Evolutionary conservation across 768 basidiomycete genomes (phyloP), one percentile per base, ranked within the genome.

Genomic region (Leccinum variicolor): DNA sequence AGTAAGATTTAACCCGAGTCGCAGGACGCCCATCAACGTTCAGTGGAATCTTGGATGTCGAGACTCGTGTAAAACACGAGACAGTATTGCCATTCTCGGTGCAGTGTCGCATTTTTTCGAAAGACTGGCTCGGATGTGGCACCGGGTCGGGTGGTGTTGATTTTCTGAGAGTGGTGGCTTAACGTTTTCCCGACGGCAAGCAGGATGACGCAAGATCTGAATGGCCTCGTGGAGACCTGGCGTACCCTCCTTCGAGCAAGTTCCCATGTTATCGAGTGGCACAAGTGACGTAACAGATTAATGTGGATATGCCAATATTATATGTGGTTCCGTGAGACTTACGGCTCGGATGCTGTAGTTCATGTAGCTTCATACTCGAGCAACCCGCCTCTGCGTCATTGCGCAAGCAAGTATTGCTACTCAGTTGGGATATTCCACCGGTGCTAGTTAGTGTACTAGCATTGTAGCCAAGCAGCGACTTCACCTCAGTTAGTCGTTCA

Each of bases 211-310:
- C 26, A 21, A 52, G 25, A 26, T 47, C 8, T 23, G 13, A 3
- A 4, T 26, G 15, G 54, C 51, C 55, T 56, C 36, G 26, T 39
- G 55, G 11, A 14, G 26, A 46, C 56, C 53, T 46, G 52, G 52
- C 4, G 49, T 29, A n/a, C n/a, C 25, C 6, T 31, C 21, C 19
- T 47, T 14, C 19, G n/a, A n/a, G n/a, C n/a, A n/a, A n/a, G n/a
- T 8, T 34, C 55, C 25, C 25, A 29, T 45, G 49, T 50, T 31
- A 28, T 45, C 53, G 23, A 29, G 39, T 43, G 15, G 29, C 19
- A 13, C 52, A 36, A 36, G 15, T 31, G 19, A 51, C 29, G 53
- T 13, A 31, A 25, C 29, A 26, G 19, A 6, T 33, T 19, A 14
- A 54, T 53, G 9, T 17, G 7, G 53, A 53, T 33, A 25, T 54